Evolutionary conservation across 257 asterid genomes (phyloP).

Genomic region (Craterostigma plantagineum): DNA sequence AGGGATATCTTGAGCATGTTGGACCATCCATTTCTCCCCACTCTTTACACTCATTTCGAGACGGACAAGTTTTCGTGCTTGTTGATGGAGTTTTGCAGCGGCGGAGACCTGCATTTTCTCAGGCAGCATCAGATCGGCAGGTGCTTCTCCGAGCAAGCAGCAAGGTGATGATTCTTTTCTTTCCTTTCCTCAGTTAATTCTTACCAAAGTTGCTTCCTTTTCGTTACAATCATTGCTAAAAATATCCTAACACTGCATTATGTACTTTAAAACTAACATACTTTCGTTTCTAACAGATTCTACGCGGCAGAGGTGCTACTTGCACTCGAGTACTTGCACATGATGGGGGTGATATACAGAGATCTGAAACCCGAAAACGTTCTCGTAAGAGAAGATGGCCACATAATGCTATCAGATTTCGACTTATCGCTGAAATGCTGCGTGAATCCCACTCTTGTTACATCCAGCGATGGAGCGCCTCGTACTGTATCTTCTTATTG

Average conservation of each 20-base stretch:
- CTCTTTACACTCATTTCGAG: conserved; percentile 73
- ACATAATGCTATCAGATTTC: conserved; percentile 85
- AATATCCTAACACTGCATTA: too few relatives aligned
- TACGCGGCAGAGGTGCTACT: conserved; percentile 82
- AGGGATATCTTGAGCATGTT: conserved; percentile 57
- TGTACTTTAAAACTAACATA: neutral
- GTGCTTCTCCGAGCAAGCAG: conserved; percentile 75
- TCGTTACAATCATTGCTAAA: too few relatives aligned
- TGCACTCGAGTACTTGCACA: conserved; percentile 77
- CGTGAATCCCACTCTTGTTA: conserved; percentile 63
- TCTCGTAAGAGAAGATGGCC: conserved; percentile 84
- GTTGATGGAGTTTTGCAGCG: conserved; percentile 92
- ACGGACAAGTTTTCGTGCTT: conserved; percentile 76
- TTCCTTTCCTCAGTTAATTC: neutral
- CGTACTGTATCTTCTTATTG: conserved; percentile 59
- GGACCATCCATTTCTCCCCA: conserved; percentile 87
- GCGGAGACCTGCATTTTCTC: conserved; percentile 88
- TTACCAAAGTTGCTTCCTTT: neutral
- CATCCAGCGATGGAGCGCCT: conserved; percentile 23
- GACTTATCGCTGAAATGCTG: conserved; percentile 69
- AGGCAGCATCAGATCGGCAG: conserved; percentile 71
- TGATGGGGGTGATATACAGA: conserved; percentile 93
- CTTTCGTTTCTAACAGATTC: conserved; percentile 31
- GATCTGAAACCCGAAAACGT: conserved; percentile 93
- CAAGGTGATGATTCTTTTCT: conserved; percentile 33